These are phyloP conservation scores for Theobroma cacao DNA, from an alignment of 345 rosid species.

Conservation along the genomic window DNA sequence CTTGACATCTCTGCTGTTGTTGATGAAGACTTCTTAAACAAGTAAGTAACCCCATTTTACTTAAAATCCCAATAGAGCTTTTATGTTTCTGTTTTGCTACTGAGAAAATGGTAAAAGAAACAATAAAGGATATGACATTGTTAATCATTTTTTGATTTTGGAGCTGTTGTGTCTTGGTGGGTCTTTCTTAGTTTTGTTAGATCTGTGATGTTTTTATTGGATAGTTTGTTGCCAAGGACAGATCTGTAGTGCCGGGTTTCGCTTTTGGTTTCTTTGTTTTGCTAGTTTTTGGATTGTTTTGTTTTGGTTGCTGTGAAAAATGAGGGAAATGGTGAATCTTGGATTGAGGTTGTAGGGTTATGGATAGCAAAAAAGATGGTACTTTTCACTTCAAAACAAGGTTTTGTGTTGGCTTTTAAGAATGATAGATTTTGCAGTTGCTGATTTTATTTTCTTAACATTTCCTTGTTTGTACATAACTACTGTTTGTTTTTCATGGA, in stretches of 20 bases:
- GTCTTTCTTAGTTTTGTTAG: neutral
- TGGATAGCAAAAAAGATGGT: neutral
- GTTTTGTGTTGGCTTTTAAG: neutral
- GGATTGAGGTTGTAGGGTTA: neutral
- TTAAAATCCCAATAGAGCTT: neutral
- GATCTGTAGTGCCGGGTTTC: neutral
- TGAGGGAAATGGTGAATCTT: neutral
- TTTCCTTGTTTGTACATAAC: neutral
- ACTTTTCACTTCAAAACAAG: neutral
- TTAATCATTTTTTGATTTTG: neutral
- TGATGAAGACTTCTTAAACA: constrained; percentile 70
- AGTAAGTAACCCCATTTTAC: constrained; percentile 51
- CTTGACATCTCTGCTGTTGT: constrained; percentile 93
- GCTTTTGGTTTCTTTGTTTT: neutral
- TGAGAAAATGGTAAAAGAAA: neutral
- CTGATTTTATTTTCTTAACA: neutral
- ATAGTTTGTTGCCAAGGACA: neutral
- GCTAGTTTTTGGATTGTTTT: neutral
- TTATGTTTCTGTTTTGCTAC: constrained; percentile 2
- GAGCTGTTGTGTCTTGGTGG: neutral
- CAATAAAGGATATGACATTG: neutral
- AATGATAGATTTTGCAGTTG: neutral
- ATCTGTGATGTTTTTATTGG: neutral
- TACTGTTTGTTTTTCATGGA: neutral
- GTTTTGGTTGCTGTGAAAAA: neutral